Evolutionary conservation across 768 basidiomycete genomes (phyloP).

Genomic region (Termitomyces sp.): DNA sequence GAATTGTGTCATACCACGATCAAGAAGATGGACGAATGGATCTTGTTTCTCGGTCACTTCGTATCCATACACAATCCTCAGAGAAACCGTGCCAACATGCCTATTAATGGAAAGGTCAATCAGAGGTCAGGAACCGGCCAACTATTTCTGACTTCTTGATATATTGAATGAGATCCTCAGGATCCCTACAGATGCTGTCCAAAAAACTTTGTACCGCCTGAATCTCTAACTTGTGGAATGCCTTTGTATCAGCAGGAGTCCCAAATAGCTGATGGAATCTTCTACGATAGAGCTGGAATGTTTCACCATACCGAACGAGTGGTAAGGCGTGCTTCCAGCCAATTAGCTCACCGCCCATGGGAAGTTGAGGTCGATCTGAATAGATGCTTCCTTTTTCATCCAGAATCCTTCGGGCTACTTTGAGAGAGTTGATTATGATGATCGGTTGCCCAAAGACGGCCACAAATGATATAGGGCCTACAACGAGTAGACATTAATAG

Average conservation of each 20-base stretch:
- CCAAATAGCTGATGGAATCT: constrained; percentile 1
- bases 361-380: constrained; percentile 43
- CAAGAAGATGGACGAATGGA: constrained; percentile 16
- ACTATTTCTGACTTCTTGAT: not conserved
- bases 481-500: too few relatives aligned
- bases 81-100: constrained; percentile 16
- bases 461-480: not conserved
- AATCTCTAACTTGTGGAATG: not conserved
- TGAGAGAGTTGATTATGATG: constrained; percentile 38
- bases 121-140: too few relatives aligned
- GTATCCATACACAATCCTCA: constrained; percentile 26
- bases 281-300: constrained; percentile 9
- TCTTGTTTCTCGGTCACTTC: constrained; percentile 20
- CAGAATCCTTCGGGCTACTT: constrained; percentile 43
- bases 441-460: constrained; percentile 39
- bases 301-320: constrained; percentile 11
- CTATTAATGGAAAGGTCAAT: too few relatives aligned
- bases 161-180: constrained; percentile 4
- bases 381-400: constrained; percentile 49
- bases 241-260: not conserved
- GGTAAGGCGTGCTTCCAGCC: constrained; percentile 14
- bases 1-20: constrained; percentile 19
- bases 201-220: not conserved
- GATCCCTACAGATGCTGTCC: not conserved
- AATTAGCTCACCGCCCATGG: constrained; percentile 30